phyloP scores from a whole-genome alignment of 768 basidiomycete species.

The Boletus reticuloceps region DNA sequence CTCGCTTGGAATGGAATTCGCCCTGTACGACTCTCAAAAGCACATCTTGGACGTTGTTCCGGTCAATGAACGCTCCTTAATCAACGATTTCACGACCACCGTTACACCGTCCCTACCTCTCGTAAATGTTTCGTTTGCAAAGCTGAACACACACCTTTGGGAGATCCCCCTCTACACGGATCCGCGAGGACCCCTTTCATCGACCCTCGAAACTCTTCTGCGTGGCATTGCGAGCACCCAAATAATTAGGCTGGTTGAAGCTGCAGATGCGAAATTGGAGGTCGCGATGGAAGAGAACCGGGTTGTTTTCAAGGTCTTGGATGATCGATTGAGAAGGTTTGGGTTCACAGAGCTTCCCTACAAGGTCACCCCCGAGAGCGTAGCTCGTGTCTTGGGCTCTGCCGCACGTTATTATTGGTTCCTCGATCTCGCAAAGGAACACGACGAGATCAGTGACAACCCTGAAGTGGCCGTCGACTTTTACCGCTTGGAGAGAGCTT shows the following conservation, averaged over 20 bases:
- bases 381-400: not conserved
- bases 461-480: constrained; percentile 10
- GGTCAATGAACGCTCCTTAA: constrained; percentile 2
- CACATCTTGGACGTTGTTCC: not conserved
- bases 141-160: not conserved
- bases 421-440: constrained; percentile 11
- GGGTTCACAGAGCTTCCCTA: not conserved
- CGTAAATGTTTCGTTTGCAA: not conserved
- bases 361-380: not conserved
- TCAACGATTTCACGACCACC: constrained; percentile 14
- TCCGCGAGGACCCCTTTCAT: not conserved
- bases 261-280: not conserved
- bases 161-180: not conserved
- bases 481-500: not conserved
- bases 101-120: not conserved
- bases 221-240: not conserved
- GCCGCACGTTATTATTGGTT: constrained; percentile 23
- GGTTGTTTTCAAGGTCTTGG: constrained; percentile 2
- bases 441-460: not conserved
- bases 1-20: constrained; percentile 11
- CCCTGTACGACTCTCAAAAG: constrained; percentile 14
- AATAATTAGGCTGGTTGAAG: not conserved
- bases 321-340: not conserved
- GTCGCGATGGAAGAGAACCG: not conserved
- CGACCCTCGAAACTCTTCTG: not conserved